Evolutionary conservation across 2,329 filamentous ascomycete species (phyloP).

Genomic region (Juglanconis sp.): DNA sequence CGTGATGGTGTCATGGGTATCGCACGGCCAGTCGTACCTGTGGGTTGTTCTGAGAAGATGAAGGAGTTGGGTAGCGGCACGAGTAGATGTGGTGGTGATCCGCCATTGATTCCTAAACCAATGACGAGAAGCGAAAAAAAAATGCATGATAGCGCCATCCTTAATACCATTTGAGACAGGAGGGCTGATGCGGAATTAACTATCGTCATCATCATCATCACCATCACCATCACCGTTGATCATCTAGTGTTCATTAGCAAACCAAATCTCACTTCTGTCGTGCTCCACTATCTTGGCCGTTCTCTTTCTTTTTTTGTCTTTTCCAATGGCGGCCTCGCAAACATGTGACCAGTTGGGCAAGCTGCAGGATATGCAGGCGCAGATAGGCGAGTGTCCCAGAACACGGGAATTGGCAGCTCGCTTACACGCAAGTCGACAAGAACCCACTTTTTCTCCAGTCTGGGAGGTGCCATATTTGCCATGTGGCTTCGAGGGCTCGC

Average conservation of each 20-base stretch:
- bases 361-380: not conserved
- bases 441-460: not conserved
- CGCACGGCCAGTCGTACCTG: not conserved
- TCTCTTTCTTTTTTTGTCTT: not conserved
- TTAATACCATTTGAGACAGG: slow-evolving; percentile 4
- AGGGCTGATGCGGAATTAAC: not conserved
- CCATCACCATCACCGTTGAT: not conserved
- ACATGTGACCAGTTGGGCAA: slow-evolving; percentile 8
- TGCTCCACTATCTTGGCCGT: not conserved
- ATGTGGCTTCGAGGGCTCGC: not conserved
- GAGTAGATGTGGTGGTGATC: no score
- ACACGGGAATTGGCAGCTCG: slow-evolving; percentile 10
- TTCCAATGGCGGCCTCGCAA: not conserved
- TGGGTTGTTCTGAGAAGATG: not conserved
- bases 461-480: not conserved
- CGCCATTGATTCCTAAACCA: no score
- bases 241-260: not conserved
- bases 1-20: not conserved
- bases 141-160: not conserved
- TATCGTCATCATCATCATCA: not conserved
- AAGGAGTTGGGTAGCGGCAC: not conserved
- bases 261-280: not conserved
- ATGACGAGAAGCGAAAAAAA: not conserved
- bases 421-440: not conserved
- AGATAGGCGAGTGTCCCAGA: slow-evolving; percentile 7